Percentiles rank a stretch among this genome's conserved stretches.
These are phyloP conservation scores for Urtica urens DNA, from an alignment of 306 rosid genomes.

Conservation along the genomic window DNA sequence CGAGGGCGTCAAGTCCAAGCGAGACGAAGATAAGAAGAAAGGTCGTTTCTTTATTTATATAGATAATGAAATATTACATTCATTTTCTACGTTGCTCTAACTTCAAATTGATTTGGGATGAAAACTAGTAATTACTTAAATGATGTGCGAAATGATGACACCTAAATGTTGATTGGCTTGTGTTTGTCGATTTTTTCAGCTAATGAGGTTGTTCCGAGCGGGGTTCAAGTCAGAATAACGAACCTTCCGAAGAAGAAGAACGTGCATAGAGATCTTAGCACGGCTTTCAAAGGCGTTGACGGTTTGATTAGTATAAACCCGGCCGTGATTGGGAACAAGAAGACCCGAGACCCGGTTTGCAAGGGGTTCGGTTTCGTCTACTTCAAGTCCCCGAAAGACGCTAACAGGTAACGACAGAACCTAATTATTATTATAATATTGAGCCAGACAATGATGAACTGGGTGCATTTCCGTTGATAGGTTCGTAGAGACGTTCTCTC, in stretches of 20 bases:
- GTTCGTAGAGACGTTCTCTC: constrained; percentile 49
- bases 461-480: constrained; percentile 28
- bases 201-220: constrained; percentile 31
- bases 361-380: constrained; percentile 79
- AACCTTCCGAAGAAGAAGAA: constrained; percentile 82
- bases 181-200: constrained; percentile 32
- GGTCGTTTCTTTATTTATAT: constrained; percentile 22
- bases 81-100: background rate
- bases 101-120: no score
- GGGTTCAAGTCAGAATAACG: constrained; percentile 41
- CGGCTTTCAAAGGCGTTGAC: constrained; percentile 51
- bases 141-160: no score
- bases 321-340: constrained; percentile 63
- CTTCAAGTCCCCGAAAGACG: constrained; percentile 53
- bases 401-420: constrained; percentile 76
- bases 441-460: no score
- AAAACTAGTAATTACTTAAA: no score
- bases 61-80: background rate
- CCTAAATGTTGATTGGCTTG: no score
- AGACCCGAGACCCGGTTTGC: constrained; percentile 90
- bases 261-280: constrained; percentile 55
- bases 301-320: constrained; percentile 56
- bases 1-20: constrained; percentile 15
- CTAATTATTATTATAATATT: no score
- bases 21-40: constrained; percentile 18